Percentiles rank a stretch among this genome's conserved stretches.
Evolutionary conservation across 2,329 filamentous ascomycete species (phyloP).

Genomic region (Paraphoma sp.): DNA sequence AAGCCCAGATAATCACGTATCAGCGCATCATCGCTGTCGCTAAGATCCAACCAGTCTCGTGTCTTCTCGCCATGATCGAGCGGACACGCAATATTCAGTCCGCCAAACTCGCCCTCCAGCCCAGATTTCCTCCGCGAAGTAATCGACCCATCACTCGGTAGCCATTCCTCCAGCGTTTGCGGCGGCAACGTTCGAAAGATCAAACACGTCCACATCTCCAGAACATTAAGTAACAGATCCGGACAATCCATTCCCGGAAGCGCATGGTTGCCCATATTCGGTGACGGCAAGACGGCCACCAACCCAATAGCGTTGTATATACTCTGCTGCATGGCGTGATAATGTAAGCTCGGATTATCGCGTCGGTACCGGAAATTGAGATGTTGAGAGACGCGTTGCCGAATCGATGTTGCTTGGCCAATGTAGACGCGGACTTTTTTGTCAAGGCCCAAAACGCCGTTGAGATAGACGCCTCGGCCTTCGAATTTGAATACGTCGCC

Average conservation of each 20-base stretch:
- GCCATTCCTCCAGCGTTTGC: slow-evolving; percentile 27
- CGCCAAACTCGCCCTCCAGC: slow-evolving; percentile 25
- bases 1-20: slow-evolving; percentile 24
- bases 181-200: slow-evolving; percentile 34
- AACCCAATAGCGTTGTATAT: slow-evolving; percentile 37
- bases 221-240: slow-evolving; percentile 36
- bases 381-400: slow-evolving; percentile 37
- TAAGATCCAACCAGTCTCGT: slow-evolving; percentile 33
- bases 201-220: slow-evolving; percentile 47
- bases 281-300: slow-evolving; percentile 24
- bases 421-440: slow-evolving; percentile 36
- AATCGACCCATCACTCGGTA: slow-evolving; percentile 14
- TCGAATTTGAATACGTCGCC: slow-evolving; percentile 30
- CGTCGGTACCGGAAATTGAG: slow-evolving; percentile 43
- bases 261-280: slow-evolving; percentile 11
- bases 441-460: slow-evolving; percentile 33
- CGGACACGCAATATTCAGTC: slow-evolving; percentile 41
- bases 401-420: slow-evolving; percentile 38
- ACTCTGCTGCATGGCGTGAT: slow-evolving; percentile 38
- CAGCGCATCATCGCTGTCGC: slow-evolving; percentile 26
- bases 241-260: slow-evolving; percentile 35
- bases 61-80: slow-evolving; percentile 34
- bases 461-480: slow-evolving; percentile 32
- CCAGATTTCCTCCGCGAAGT: slow-evolving; percentile 6
- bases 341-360: slow-evolving; percentile 43